Conservation (phyloP, 306 rosid species). For the Clitoria ternatea region DNA sequence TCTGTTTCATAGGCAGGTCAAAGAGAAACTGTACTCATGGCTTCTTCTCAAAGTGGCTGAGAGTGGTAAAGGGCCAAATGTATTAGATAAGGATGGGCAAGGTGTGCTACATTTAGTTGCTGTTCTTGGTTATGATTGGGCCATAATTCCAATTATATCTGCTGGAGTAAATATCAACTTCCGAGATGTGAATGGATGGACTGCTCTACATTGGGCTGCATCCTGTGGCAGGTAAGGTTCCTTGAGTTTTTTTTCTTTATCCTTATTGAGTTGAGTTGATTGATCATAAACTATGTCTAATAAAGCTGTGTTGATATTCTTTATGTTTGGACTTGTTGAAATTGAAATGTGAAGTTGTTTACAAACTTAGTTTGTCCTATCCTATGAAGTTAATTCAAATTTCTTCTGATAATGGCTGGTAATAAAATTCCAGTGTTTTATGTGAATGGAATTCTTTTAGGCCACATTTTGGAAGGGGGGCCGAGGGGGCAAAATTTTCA, state of each 20-base stretch:
- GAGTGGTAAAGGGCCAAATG: slow-evolving; percentile 78
- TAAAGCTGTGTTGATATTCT: not conserved
- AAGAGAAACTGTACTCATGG: slow-evolving; percentile 80
- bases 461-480: no score
- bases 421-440: not conserved
- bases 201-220: slow-evolving; percentile 96
- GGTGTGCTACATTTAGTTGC: slow-evolving; percentile 79
- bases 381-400: not conserved
- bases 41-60: slow-evolving; percentile 65
- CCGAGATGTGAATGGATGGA: slow-evolving; percentile 87
- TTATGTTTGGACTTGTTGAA: not conserved
- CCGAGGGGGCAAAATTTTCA: no score
- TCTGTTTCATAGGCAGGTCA: slow-evolving; percentile 46
- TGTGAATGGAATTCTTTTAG: not conserved
- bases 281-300: slow-evolving; percentile 5
- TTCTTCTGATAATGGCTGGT: not conserved
- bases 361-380: slow-evolving; percentile 7
- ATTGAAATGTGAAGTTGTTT: not conserved
- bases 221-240: slow-evolving; percentile 69
- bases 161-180: slow-evolving; percentile 83
- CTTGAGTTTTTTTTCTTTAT: not conserved
- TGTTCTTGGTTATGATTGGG: slow-evolving; percentile 86
- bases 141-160: slow-evolving; percentile 58
- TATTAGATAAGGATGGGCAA: slow-evolving; percentile 66
- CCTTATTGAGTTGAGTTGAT: not conserved